Percentiles rank a stretch among this genome's conserved stretches.
These are phyloP conservation scores for Boletus pseudopeckii DNA, from an alignment of 768 basidiomycete genomes.

Conservation along the genomic window DNA sequence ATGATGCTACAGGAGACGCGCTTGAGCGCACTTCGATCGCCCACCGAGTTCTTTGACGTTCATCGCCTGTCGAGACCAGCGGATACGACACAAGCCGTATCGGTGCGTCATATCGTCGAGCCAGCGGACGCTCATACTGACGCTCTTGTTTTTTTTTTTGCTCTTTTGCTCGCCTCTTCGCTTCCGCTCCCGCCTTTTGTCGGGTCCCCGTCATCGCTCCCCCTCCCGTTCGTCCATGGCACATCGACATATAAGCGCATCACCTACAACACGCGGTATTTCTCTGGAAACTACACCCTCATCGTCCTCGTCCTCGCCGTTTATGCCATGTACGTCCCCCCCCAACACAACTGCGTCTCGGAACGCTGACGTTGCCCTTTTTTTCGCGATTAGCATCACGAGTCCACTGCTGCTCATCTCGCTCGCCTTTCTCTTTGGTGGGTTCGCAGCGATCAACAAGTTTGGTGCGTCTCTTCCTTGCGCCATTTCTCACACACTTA, in stretches of 20 bases:
- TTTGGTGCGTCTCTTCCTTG: constrained; percentile 58
- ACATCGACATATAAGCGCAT: constrained; percentile 62
- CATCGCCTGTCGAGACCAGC: constrained; percentile 82
- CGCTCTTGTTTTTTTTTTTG: too few species aligned
- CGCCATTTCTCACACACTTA: not conserved
- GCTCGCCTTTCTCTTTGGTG: constrained; percentile 84
- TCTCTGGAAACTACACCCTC: constrained; percentile 87
- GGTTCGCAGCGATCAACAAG: constrained; percentile 84
- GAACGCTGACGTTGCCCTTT: not conserved
- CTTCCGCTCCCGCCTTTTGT: too few species aligned
- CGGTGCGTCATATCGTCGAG: constrained; percentile 42
- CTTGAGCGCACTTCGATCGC: constrained; percentile 69
- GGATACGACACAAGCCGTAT: constrained; percentile 75
- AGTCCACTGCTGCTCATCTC: constrained; percentile 82
- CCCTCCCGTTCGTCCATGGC: not conserved
- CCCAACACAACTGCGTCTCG: not conserved
- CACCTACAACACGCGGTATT: constrained; percentile 92
- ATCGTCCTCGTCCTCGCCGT: constrained; percentile 75
- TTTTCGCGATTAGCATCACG: constrained; percentile 52
- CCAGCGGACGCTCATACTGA: not conserved
- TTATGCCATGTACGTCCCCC: constrained; percentile 69
- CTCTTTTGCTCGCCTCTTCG: not conserved
- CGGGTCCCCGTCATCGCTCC: too few species aligned
- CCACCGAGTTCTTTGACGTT: constrained; percentile 78
- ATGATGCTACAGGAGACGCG: constrained; percentile 86